Evolutionary conservation across 2,329 filamentous ascomycete genomes (phyloP).

Genomic region (Dactylella cylindrospora): DNA sequence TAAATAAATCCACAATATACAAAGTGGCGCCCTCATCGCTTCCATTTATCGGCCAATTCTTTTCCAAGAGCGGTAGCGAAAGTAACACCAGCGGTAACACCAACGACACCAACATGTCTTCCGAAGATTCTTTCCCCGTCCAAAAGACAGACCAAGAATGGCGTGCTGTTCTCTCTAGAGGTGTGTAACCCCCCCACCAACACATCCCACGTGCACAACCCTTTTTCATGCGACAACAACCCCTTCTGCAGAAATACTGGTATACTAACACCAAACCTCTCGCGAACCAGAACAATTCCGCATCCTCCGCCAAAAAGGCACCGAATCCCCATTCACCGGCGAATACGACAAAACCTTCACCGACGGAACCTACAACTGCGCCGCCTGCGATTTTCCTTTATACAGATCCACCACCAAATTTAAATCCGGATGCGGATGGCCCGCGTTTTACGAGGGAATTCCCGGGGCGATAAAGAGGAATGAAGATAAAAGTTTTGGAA

Average conservation of each 20-base stretch:
- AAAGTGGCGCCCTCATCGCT: conserved; percentile 18
- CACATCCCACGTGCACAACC: conserved; percentile 36
- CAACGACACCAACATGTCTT: conserved; percentile 55
- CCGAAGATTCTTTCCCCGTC: conserved; percentile 74
- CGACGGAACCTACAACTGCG: conserved; percentile 80
- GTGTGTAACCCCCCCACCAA: conserved; percentile 57
- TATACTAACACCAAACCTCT: background rate
- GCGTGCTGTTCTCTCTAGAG: conserved; percentile 76
- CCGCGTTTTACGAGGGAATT: conserved; percentile 93
- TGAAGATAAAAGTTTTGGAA: conserved; percentile 74
- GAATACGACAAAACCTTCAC: conserved; percentile 86
- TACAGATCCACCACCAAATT: conserved; percentile 96
- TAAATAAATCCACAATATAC: no score
- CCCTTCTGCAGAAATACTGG: background rate
- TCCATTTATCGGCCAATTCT: conserved; percentile 31
- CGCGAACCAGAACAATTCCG: conserved; percentile 84
- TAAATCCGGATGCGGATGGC: conserved; percentile 94
- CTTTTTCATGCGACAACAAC: background rate
- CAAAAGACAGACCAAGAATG: conserved; percentile 81
- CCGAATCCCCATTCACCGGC: conserved; percentile 76
- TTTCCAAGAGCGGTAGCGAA: conserved; percentile 24
- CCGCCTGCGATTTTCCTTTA: conserved; percentile 79
- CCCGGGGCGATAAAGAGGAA: conserved; percentile 85
- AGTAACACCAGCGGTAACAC: conserved; percentile 45
- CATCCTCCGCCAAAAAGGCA: conserved; percentile 87